These are phyloP conservation scores for Babesia bovis DNA, from an alignment of 169 alveolate species.

Conservation along the genomic window DNA sequence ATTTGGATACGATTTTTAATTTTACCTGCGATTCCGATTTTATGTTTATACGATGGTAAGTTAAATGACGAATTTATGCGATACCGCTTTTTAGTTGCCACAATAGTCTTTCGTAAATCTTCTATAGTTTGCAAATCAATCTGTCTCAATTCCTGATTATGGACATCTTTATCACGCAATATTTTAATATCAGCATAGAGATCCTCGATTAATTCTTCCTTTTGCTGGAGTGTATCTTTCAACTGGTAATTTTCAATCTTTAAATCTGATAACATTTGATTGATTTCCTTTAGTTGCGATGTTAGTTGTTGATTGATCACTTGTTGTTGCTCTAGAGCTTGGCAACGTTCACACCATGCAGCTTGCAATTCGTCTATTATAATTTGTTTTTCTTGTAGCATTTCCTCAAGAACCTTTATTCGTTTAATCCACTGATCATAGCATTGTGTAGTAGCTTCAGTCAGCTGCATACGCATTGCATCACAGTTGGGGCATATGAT, in stretches of 20 bases:
- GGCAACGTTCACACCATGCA: constrained; percentile 16
- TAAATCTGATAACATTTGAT: not conserved
- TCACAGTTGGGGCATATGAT: constrained; percentile 58
- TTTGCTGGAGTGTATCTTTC: constrained; percentile 8
- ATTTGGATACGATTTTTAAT: too few relatives aligned
- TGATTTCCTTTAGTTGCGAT: not conserved
- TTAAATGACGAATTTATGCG: not conserved
- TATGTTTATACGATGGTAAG: too few relatives aligned
- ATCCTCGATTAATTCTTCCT: constrained; percentile 35
- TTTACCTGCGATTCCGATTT: too few relatives aligned
- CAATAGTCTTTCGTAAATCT: not conserved
- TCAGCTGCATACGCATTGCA: constrained; percentile 42
- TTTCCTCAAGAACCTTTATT: constrained; percentile 60
- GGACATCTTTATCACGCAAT: constrained; percentile 13
- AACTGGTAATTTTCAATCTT: constrained; percentile 12
- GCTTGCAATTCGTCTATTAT: constrained; percentile 52
- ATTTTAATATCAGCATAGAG: constrained; percentile 3
- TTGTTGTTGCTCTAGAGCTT: not conserved
- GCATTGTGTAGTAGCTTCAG: constrained; percentile 55
- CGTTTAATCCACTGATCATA: constrained; percentile 60
- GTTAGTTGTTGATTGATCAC: not conserved
- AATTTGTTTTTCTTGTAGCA: constrained; percentile 54
- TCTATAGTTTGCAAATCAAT: constrained; percentile 10
- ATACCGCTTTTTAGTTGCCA: not conserved
- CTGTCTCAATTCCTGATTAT: constrained; percentile 1